Evolutionary conservation across 495 filamentous ascomycete species (phyloP), one percentile per base, ranked within the genome.

Genomic region (Penicillium lagena): DNA sequence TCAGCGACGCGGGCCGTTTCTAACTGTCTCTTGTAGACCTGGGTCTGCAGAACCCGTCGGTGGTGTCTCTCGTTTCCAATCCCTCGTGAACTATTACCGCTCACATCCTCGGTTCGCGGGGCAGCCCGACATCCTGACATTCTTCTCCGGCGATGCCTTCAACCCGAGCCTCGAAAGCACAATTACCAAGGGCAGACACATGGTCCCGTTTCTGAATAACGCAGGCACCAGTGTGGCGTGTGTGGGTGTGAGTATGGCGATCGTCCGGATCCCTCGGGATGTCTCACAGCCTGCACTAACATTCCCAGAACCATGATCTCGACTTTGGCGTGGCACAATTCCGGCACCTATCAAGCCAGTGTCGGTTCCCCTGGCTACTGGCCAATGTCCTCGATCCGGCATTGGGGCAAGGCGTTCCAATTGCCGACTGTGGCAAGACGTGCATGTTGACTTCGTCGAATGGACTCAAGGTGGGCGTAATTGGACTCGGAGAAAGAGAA

Each of bases 101-200:
- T 64, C 70, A 2, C 66, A 77, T 39, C 58, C 73, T 10, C 64
- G 63, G 14, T 93, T 77, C 56, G 56, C 67, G 14, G 75, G 63
- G 7, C 83, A 86, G 50, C 73, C 87, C 6, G 63, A 76, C 12
- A 66, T 89, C 9, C 60, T 94, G 8, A 91, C 87, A 7, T 73
- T 95, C 49, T 96, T 96, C 66, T 93, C 87, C 8, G 89, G 90
- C 31, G 90, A 96, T 76, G 87, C 83, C 4, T 96, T 90, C 66
- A 95, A 96, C 59, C 90, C 90, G 1, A 88, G 84, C 48, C 63
- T 95, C 39, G 89, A 96, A 62, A 87, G 82, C 49, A 83, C 83
- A 7, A 78, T 94, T 4, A 95, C 89, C 1, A 94, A 94, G 66
- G 89, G 88, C 64, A 64, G 75, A 45, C 90, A 95, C 63, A 95